Evolutionary conservation across 2,329 filamentous ascomycete species (phyloP).

Genomic region (Tolypocladium ovalisporum): DNA sequence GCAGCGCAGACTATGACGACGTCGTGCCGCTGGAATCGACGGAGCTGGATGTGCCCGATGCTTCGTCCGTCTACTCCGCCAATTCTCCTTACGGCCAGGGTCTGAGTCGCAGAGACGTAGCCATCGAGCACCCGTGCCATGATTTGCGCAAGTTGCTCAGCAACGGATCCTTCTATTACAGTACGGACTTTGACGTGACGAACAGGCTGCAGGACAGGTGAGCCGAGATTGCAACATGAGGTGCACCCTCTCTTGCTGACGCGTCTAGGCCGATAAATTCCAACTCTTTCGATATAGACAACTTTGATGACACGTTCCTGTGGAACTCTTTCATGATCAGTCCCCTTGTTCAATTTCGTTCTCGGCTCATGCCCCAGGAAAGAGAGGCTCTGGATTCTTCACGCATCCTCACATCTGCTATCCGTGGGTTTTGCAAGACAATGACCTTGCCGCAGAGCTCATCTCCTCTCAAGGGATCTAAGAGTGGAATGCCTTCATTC

Average conservation of each 20-base stretch:
- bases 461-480: conserved; percentile 55
- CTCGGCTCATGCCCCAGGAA: conserved; percentile 64
- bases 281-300: conserved; percentile 78
- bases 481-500: conserved; percentile 66
- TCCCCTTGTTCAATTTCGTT: conserved; percentile 81
- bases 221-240: conserved; percentile 2
- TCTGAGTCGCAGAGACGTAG: conserved; percentile 55
- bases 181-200: conserved; percentile 94
- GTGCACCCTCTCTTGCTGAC: conserved; percentile 5
- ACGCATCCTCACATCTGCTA: conserved; percentile 82
- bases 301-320: conserved; percentile 81
- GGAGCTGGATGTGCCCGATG: conserved; percentile 37
- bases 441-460: conserved; percentile 71
- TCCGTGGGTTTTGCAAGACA: conserved; percentile 83
- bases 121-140: conserved; percentile 78
- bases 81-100: conserved; percentile 24
- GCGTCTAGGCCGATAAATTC: conserved; percentile 56
- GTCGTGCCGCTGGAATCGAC: conserved; percentile 46
- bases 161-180: conserved; percentile 96
- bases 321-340: conserved; percentile 99
- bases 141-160: conserved; percentile 85
- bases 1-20: conserved; percentile 75
- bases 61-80: conserved; percentile 35
- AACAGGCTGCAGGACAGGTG: conserved; percentile 83
- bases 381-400: conserved; percentile 74